phyloP scores from a whole-genome alignment of 805 yeast species.

The Millerozyma miso region DNA sequence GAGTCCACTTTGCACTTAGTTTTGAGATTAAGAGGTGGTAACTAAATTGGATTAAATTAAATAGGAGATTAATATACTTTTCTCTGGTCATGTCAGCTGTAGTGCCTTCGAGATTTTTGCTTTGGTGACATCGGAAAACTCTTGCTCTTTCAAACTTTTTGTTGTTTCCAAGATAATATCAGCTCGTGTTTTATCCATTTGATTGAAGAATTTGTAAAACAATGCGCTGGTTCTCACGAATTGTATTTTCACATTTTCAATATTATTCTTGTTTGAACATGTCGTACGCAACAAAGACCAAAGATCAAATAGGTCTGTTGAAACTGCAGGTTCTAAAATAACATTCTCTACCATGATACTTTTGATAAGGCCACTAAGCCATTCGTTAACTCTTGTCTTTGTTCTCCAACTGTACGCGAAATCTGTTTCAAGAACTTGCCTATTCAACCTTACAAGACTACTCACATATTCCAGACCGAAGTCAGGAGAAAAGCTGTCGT shows the following conservation, averaged over 20 bases:
- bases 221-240: constrained; percentile 30
- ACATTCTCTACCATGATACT: constrained; percentile 1
- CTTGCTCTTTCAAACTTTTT: neutral
- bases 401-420: constrained; percentile 59
- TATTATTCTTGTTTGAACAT: constrained; percentile 37
- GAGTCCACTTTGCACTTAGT: constrained; percentile 86
- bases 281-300: constrained; percentile 19
- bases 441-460: constrained; percentile 25
- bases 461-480: constrained; percentile 6
- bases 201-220: constrained; percentile 12
- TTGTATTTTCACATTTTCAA: constrained; percentile 60
- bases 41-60: neutral
- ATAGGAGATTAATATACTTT: constrained; percentile 1
- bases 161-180: neutral
- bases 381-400: constrained; percentile 43
- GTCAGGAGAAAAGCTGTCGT: constrained; percentile 21
- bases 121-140: neutral
- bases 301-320: constrained; percentile 16
- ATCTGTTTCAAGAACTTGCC: constrained; percentile 18
- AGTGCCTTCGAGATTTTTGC: neutral
- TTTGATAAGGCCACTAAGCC: constrained; percentile 20
- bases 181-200: neutral
- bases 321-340: constrained; percentile 7
- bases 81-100: neutral
- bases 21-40: constrained; percentile 94